A percentile compares a stretch with the other conserved stretches of the same genome.
phyloP scores from a whole-genome alignment of 2,329 filamentous ascomycete species.

The Cyphellophora attinorum region DNA sequence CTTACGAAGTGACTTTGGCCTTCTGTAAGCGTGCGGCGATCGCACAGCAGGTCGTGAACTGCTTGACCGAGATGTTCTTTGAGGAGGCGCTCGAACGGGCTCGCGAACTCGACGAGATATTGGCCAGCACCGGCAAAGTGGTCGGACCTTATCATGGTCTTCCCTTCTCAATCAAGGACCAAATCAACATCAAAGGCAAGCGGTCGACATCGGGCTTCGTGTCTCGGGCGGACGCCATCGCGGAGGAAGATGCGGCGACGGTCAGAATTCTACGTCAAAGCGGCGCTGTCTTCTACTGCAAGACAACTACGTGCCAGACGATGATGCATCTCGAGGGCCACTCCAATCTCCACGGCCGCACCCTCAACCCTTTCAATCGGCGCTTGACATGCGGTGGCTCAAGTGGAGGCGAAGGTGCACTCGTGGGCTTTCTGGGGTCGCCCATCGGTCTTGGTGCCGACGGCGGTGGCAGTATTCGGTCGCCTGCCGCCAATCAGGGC shows the following conservation, averaged over 20 bases:
- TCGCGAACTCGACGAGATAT: constrained; percentile 33
- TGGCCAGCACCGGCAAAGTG: constrained; percentile 26
- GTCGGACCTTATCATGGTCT: constrained; percentile 54
- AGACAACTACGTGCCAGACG: constrained; percentile 43
- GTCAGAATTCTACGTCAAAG: constrained; percentile 19
- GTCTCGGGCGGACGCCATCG: constrained; percentile 19
- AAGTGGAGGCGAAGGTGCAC: constrained; percentile 48
- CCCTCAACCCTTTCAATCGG: constrained; percentile 45
- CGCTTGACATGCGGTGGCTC: constrained; percentile 43
- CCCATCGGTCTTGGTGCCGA: constrained; percentile 46
- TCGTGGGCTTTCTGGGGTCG: constrained; percentile 42
- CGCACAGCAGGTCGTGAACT: constrained; percentile 28
- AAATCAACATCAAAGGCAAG: constrained; percentile 33
- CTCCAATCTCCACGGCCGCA: constrained; percentile 28
- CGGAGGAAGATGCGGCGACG: constrained; percentile 16
- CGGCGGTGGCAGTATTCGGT: constrained; percentile 41
- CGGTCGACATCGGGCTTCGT: constrained; percentile 23
- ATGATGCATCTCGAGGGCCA: constrained; percentile 29
- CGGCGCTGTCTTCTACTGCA: constrained; percentile 42
- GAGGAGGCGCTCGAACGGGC: constrained; percentile 40
- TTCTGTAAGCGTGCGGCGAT: constrained; percentile 33
- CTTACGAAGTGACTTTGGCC: constrained; percentile 26
- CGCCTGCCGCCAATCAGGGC: constrained; percentile 40
- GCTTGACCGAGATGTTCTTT: constrained; percentile 45
- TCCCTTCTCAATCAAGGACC: constrained; percentile 44